Evolutionary conservation across 768 basidiomycete species (phyloP).

Genomic region (Naematelia encephala): DNA sequence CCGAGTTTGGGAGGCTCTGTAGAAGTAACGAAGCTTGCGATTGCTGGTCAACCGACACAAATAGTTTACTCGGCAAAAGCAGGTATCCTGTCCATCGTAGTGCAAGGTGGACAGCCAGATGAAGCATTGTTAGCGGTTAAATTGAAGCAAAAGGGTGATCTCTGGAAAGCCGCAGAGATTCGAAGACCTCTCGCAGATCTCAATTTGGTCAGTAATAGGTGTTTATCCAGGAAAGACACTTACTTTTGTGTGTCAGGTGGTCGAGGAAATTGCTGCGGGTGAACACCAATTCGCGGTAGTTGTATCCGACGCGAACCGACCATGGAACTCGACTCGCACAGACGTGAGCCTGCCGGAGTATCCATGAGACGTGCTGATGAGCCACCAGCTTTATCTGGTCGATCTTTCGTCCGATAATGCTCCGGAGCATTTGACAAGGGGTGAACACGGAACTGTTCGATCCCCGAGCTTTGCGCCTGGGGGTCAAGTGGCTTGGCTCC

Average conservation of each 20-base stretch:
- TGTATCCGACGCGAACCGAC: neutral
- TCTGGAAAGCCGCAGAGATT: neutral
- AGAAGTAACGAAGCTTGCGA: neutral
- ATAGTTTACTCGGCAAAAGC: neutral
- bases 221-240: neutral
- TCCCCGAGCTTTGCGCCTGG: conserved; percentile 9
- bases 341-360: neutral
- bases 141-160: neutral
- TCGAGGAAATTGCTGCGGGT: neutral
- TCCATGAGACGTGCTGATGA: too few species aligned
- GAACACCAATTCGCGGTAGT: neutral
- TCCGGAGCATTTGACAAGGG: neutral
- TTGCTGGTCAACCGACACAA: neutral
- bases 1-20: conserved; percentile 3
- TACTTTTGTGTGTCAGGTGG: neutral
- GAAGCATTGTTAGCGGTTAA: neutral
- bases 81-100: neutral
- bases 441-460: neutral
- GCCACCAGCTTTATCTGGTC: too few species aligned
- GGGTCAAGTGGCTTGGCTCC: conserved; percentile 15
- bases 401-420: too few species aligned
- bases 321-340: conserved; percentile 1
- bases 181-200: neutral
- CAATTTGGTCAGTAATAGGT: neutral
- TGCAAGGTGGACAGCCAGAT: neutral